Base-by-base conservation (phyloP, 805 yeast genomes). In the Candida sphagnicola region DNA sequence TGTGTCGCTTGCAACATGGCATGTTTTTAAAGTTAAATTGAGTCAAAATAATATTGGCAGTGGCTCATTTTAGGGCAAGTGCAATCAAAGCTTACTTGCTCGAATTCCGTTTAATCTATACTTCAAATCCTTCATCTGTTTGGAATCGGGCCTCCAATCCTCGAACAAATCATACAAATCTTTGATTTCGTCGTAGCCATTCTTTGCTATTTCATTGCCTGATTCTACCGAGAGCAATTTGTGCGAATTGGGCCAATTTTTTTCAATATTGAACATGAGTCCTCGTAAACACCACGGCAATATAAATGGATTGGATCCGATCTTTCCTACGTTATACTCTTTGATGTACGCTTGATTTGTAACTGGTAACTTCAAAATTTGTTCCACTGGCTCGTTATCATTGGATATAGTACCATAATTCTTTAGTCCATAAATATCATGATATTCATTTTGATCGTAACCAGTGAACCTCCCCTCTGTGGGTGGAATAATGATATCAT, bases 231-330 rank as follows among this genome's bases (percentile, higher is more conserved):
- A 32, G 38, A 54, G 38, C 46, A 51, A 56, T 31, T 60, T 61
- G 38, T 67, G 65, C 10, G 80, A 80, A 35, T 58, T 59, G 15
- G 75, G 67, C 61, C 71, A 62, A 45, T 67, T 73, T 44, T 58
- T 69, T 41, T 72, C 74, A 0, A 82, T 73, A 47, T 67, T 95
- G 46, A 77, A 80, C 21, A 89, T 61, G 31, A 91, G 64, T 0
- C 96, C 96, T 31, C 96, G 66, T 64, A 89, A 76, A 51, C 95
- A 85, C 96, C 97, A 91, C 1, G 98, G 98, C 28, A 91, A 63
- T 42, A 84, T 79, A 53, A 76, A 91, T 0, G 96, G 96, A 58
- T 91, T 90, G 18, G 76, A 66, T 2, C 87, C 88, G 14, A 83
- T 61, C 44, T 76, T 75, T 5, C 85, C 79, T 28, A 85, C 70